Base-by-base conservation (phyloP, 2,329 filamentous ascomycete species). In the Monosporascus sp. region DNA sequence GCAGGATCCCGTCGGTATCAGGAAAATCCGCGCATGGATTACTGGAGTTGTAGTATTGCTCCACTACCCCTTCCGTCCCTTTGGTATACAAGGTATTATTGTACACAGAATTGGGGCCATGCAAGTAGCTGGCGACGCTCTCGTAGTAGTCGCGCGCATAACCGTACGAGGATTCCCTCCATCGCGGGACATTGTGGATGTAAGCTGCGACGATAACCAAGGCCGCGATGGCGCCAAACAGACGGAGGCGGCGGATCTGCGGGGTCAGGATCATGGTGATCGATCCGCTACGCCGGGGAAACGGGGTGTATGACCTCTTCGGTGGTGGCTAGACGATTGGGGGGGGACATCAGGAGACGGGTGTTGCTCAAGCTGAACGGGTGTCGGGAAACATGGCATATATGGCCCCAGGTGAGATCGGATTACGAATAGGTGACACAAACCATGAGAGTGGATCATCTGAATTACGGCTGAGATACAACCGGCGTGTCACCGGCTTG, bases 21-120 rank as follows among this genome's bases (percentile, higher is more conserved):
- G 75, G 74, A 50, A 78, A 74, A 54, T 66, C 66, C 44, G 67
- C 64, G 60, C 77, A 79, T 2, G 68, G 64, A 17, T 61, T 57
- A 55, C 62, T 69, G 40, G 71, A 70, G 58, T 72, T 71, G 51
- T 68, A 71, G 40, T 68, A 68, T 46, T 66, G 60, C 24, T 69
- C 59, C 40, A 72, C 66, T 48, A 60, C 56, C 22, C 60, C 59
- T 51, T 70, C 65, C 55, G 66, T 70, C 44, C 68, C 72, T 37
- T 67, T 60, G 48, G 66, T 67, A 57, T 72, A 72, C 31, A 72
- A 63, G 7, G 72, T 73, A 54, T 71, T 74, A 60, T 74, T 71
- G 58, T 70, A 70, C 51, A 71, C 64, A 26, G 24, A 14, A 7
- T 31, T 11, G 37, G 61, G 46, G 17, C 43, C 47, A 31, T 54